A percentile compares a stretch with the other conserved stretches of the same genome.
phyloP scores from a whole-genome alignment of 768 basidiomycete genomes.

The Suillus decipiens region DNA sequence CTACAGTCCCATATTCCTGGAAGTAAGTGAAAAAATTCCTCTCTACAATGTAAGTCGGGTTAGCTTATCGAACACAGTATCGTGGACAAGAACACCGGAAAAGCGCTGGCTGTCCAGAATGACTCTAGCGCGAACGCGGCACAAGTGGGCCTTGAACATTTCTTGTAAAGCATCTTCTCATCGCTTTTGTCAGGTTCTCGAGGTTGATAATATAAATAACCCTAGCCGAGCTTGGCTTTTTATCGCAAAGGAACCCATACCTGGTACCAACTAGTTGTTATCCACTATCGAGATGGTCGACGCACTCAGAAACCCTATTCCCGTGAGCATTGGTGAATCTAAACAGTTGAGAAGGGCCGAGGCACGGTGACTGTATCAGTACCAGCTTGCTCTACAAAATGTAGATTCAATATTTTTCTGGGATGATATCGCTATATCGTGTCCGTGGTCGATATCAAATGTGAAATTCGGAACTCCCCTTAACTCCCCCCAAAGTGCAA shows the following conservation, averaged over 20 bases:
- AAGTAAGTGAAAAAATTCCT: conserved; percentile 4
- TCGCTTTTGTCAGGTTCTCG: neutral
- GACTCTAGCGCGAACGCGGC: conserved; percentile 6
- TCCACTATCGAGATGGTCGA: no score
- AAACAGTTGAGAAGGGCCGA: neutral
- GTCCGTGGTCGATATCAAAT: neutral
- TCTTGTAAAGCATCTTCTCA: neutral
- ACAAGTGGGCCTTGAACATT: neutral
- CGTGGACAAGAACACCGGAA: conserved; percentile 4
- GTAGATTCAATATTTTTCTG: no score
- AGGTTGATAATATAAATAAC: neutral
- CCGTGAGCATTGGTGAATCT: neutral
- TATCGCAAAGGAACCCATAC: conserved; percentile 10
- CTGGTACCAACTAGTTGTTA: neutral
- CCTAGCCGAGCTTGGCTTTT: conserved; percentile 12
- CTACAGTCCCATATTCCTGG: conserved; percentile 9
- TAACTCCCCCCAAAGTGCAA: neutral
- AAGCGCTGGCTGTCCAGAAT: neutral
- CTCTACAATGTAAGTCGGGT: neutral
- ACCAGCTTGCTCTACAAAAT: neutral
- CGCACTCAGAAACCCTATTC: no score
- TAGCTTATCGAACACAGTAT: conserved; percentile 6
- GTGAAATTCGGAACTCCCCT: neutral
- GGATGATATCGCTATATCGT: neutral
- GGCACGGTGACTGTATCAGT: neutral